Evolutionary conservation across 768 basidiomycete species (phyloP).

Genomic region (Naematelia aurantialba): DNA sequence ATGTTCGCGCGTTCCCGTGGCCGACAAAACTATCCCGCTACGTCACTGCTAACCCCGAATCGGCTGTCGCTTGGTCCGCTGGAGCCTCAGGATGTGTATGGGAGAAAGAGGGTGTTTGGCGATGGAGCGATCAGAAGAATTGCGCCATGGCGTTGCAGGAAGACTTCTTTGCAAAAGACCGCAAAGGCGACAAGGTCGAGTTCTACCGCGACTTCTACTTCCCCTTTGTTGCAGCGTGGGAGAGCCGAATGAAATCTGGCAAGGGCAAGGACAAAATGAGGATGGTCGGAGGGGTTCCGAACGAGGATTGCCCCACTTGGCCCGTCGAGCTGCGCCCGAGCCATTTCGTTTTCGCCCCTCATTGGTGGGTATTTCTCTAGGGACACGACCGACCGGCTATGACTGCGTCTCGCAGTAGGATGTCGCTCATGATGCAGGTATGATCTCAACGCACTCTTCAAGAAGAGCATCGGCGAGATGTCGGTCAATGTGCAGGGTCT

Average conservation of each 20-base stretch:
- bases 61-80: conserved; percentile 61
- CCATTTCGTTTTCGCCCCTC: conserved; percentile 69
- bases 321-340: conserved; percentile 61
- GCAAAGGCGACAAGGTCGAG: conserved; percentile 56
- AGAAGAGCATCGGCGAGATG: conserved; percentile 77
- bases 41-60: conserved; percentile 61
- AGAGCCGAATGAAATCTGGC: conserved; percentile 18
- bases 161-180: conserved; percentile 73
- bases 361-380: conserved; percentile 59
- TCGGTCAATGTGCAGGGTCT: conserved; percentile 90
- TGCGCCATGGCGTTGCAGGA: conserved; percentile 73
- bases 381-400: not conserved
- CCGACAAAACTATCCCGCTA: conserved; percentile 67
- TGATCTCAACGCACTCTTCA: conserved; percentile 82
- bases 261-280: conserved; percentile 18
- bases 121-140: conserved; percentile 66
- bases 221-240: conserved; percentile 48
- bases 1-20: conserved; percentile 81
- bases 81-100: conserved; percentile 78
- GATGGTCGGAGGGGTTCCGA: conserved; percentile 74
- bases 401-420: not conserved
- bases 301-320: conserved; percentile 85
- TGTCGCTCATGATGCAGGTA: conserved; percentile 59
- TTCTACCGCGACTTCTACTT: conserved; percentile 49
- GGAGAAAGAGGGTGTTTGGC: conserved; percentile 93